Evolutionary conservation across 305 asterid species (phyloP).

Genomic region (Fraxinus velutina): DNA sequence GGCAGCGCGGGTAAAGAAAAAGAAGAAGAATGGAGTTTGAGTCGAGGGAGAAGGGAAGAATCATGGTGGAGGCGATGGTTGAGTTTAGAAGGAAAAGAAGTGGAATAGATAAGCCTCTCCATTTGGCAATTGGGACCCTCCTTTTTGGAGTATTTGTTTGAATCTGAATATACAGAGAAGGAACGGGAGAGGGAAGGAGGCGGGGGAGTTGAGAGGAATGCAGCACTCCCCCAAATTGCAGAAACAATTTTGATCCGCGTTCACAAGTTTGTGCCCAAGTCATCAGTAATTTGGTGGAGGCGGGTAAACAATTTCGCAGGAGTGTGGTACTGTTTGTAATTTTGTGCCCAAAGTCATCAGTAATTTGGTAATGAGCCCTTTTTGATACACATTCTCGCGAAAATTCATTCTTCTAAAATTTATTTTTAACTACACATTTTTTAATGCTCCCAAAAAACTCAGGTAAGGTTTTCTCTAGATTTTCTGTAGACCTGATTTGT

Average conservation of each 20-base stretch:
- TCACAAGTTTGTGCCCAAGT: not conserved
- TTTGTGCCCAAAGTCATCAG: too few relatives aligned
- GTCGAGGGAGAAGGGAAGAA: slow-evolving; percentile 36
- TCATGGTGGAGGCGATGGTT: slow-evolving; percentile 22
- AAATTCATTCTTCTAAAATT: too few relatives aligned
- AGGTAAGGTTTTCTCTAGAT: too few relatives aligned
- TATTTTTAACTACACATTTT: too few relatives aligned
- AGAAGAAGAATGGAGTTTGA: slow-evolving; percentile 20
- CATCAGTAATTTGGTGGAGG: not conserved
- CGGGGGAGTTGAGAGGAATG: not conserved
- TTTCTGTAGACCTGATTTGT: too few relatives aligned
- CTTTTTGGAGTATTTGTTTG: not conserved
- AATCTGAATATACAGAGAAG: not conserved
- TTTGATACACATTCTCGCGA: too few relatives aligned
- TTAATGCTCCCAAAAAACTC: too few relatives aligned
- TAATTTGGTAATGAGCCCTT: not conserved
- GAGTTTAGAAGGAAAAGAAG: slow-evolving; percentile 39
- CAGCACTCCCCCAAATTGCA: not conserved
- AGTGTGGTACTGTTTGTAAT: not conserved
- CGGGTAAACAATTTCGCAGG: not conserved
- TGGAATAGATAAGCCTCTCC: slow-evolving; percentile 58
- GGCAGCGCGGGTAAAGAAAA: not conserved
- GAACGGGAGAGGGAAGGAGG: not conserved
- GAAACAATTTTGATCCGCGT: not conserved
- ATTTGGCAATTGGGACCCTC: slow-evolving; percentile 20